phyloP scores from a whole-genome alignment of 176 grass and related monocot species.

The Triticum turgidum region DNA sequence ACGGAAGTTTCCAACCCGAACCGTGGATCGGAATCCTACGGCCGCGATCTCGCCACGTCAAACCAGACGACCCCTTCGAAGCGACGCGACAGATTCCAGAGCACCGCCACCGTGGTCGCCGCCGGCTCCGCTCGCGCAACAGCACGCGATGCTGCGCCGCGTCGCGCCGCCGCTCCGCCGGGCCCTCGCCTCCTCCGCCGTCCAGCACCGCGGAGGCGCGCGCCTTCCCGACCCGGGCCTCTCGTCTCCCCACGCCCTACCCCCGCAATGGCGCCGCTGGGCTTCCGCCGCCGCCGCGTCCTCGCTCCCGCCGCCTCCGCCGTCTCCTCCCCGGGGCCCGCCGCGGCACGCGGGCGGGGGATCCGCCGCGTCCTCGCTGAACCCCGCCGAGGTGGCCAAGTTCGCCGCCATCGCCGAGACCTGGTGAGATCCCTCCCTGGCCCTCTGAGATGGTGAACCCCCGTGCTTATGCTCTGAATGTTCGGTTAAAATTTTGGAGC shows the following conservation, averaged over 20 bases:
- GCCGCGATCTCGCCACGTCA: background rate
- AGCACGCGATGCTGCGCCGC: constrained; percentile 38
- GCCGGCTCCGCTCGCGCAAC: background rate
- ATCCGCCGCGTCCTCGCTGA: constrained; percentile 52
- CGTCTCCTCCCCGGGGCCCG: constrained; percentile 22
- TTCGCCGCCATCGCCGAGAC: constrained; percentile 83
- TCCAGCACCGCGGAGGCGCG: background rate
- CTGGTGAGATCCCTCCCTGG: constrained; percentile 46
- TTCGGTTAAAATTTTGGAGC: background rate
- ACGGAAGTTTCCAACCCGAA: background rate
- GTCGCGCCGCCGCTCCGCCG: constrained; percentile 15
- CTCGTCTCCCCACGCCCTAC: background rate
- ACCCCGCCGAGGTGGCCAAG: constrained; percentile 71
- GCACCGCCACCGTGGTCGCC: constrained; percentile 2
- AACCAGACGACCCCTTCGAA: background rate
- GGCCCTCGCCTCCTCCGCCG: constrained; percentile 17
- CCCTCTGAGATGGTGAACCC: background rate
- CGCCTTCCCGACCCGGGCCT: background rate
- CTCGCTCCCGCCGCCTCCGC: constrained; percentile 9
- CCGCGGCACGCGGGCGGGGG: background rate
- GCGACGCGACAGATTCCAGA: background rate
- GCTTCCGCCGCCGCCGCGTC: constrained; percentile 22
- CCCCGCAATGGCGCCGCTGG: constrained; percentile 15
- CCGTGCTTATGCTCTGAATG: background rate
- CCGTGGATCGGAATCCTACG: background rate